These are phyloP conservation scores for Backusella australiensis DNA, from an alignment of 192 early-diverging fungal genomes.

Conservation along the genomic window DNA sequence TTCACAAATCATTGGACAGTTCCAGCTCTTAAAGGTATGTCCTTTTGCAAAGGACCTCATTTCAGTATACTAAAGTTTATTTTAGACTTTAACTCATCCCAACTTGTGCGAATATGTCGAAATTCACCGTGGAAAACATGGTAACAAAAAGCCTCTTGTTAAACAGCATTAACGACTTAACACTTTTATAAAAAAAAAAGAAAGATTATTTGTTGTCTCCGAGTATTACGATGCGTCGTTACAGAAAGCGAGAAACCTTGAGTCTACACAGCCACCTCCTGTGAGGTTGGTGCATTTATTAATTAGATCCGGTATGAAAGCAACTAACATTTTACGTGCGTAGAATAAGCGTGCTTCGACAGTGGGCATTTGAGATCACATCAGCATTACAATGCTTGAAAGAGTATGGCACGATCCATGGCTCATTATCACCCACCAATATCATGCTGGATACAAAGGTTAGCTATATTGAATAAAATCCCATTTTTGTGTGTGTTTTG, in stretches of 20 bases:
- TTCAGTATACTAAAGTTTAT: no score
- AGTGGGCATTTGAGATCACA: slow-evolving; percentile 54
- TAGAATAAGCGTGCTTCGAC: slow-evolving; percentile 30
- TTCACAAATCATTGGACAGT: slow-evolving; percentile 48
- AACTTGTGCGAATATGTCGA: slow-evolving; percentile 64
- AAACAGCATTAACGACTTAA: background rate
- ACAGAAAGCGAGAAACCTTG: slow-evolving; percentile 2
- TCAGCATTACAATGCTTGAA: slow-evolving; percentile 51
- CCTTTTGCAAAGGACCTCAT: background rate
- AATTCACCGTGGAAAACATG: slow-evolving; percentile 60
- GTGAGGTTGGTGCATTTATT: background rate
- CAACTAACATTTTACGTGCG: no score
- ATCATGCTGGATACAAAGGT: slow-evolving; percentile 51
- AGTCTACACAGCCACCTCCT: background rate
- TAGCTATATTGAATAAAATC: background rate
- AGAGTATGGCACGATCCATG: slow-evolving; percentile 43
- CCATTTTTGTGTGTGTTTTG: no score
- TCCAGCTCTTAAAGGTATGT: slow-evolving; percentile 46
- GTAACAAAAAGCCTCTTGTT: slow-evolving; percentile 21
- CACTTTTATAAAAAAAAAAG: slow-evolving; percentile 18
- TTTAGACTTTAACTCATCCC: slow-evolving; percentile 54
- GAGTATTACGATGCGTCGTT: slow-evolving; percentile 45
- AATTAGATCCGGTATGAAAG: background rate
- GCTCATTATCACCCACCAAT: slow-evolving; percentile 43
- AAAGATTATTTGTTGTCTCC: slow-evolving; percentile 55